A percentile compares a stretch with the other conserved stretches of the same genome.
Conservation (phyloP, 2,329 filamentous ascomycete genomes). For the Basipetospora chlamydospora region DNA sequence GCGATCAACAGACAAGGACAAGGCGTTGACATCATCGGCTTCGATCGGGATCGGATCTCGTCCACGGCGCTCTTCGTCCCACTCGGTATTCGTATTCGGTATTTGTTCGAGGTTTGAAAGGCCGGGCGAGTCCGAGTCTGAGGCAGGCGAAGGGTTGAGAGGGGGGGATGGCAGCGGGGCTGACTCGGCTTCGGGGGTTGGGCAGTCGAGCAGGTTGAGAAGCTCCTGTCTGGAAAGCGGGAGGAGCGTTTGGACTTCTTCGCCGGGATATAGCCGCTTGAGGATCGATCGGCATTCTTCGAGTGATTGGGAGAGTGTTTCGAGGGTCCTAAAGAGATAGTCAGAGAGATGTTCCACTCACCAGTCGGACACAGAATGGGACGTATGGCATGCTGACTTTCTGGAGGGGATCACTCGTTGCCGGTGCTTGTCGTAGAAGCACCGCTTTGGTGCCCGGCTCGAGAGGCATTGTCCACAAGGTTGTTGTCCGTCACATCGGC, state of each 20-base stretch:
- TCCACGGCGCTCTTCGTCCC: slow-evolving; percentile 48
- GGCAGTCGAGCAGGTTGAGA: slow-evolving; percentile 38
- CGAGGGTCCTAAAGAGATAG: slow-evolving; percentile 35
- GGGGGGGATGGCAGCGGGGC: slow-evolving; percentile 37
- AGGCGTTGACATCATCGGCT: slow-evolving; percentile 39
- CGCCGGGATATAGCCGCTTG: slow-evolving; percentile 46
- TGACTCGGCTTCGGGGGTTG: slow-evolving; percentile 22
- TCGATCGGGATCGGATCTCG: slow-evolving; percentile 44
- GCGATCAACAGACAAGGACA: slow-evolving; percentile 46
- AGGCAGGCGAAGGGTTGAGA: slow-evolving; percentile 32
- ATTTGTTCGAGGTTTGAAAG: slow-evolving; percentile 50
- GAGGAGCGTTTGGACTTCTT: slow-evolving; percentile 34
- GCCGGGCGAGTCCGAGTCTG: slow-evolving; percentile 34
- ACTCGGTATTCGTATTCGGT: slow-evolving; percentile 47
- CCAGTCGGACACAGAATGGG: no score
- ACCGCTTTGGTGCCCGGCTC: slow-evolving; percentile 64
- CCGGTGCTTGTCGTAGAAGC: slow-evolving; percentile 68
- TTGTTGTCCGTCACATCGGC: slow-evolving; percentile 64
- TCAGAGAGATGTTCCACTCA: no score
- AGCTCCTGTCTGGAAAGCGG: slow-evolving; percentile 45
- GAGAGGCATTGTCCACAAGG: slow-evolving; percentile 74
- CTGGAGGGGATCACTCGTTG: slow-evolving; percentile 63
- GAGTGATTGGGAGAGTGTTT: slow-evolving; percentile 47
- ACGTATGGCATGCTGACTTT: slow-evolving; percentile 38
- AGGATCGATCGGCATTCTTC: slow-evolving; percentile 52